phyloP scores from a whole-genome alignment of 1,284 basidiomycete species.

The Melampsora americana region DNA sequence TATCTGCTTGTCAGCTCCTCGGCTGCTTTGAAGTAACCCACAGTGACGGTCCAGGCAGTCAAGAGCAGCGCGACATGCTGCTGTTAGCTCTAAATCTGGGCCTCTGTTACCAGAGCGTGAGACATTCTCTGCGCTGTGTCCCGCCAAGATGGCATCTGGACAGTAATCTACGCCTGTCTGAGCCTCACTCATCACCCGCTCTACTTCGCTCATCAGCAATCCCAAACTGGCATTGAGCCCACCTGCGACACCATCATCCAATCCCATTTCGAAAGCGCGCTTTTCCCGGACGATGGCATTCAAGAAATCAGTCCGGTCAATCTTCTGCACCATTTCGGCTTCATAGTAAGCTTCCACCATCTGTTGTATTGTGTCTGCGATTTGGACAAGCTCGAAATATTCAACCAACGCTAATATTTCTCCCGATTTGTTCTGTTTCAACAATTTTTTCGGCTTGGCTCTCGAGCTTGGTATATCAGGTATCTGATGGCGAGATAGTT shows the following conservation, averaged over 20 bases:
- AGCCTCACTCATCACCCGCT: constrained; percentile 79
- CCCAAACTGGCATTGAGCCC: constrained; percentile 93
- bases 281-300: constrained; percentile 92
- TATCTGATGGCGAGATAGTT: too few relatives aligned
- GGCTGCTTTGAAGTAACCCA: constrained; percentile 77
- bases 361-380: constrained; percentile 93
- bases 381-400: constrained; percentile 95
- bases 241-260: constrained; percentile 88
- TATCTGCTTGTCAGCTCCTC: constrained; percentile 79
- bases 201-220: constrained; percentile 94
- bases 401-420: constrained; percentile 71
- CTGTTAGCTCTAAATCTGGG: constrained; percentile 62
- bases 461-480: constrained; percentile 59
- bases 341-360: constrained; percentile 98
- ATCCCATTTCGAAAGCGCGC: constrained; percentile 83
- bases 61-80: constrained; percentile 80
- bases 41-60: constrained; percentile 84
- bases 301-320: constrained; percentile 87
- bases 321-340: constrained; percentile 80
- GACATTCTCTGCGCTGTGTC: constrained; percentile 61
- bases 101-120: constrained; percentile 21
- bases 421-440: constrained; percentile 4
- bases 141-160: constrained; percentile 69
- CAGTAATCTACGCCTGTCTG: constrained; percentile 86
- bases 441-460: constrained; percentile 63